A percentile compares a stretch with the other conserved stretches of the same genome.
These are phyloP conservation scores for Emydomyces testavorans DNA, from an alignment of 2,329 filamentous ascomycete genomes.

Conservation along the genomic window DNA sequence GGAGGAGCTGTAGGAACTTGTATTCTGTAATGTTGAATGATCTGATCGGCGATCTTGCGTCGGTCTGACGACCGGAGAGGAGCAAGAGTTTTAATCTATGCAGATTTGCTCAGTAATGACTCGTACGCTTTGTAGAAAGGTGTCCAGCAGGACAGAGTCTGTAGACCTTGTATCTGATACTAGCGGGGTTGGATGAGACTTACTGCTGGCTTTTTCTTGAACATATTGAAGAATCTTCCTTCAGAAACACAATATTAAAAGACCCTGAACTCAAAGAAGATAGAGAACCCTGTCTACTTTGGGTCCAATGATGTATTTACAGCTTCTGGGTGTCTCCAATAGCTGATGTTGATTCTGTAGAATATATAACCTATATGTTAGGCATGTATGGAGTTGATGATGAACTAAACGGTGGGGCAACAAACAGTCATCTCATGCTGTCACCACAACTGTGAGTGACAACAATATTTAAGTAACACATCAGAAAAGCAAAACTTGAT, in stretches of 20 bases:
- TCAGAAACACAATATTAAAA: no score
- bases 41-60: conserved; percentile 54
- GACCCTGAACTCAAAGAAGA: neutral
- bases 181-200: conserved; percentile 14
- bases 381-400: no score
- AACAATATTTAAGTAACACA: no score
- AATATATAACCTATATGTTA: no score
- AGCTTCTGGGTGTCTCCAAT: neutral
- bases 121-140: neutral
- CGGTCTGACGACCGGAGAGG: conserved; percentile 57
- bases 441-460: no score
- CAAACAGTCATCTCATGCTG: no score
- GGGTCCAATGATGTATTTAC: neutral
- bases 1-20: conserved; percentile 32
- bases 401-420: no score
- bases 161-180: no score
- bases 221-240: conserved; percentile 35
- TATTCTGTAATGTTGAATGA: conserved; percentile 51
- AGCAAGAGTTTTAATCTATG: conserved; percentile 53
- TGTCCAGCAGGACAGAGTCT: no score
- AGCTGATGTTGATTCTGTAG: neutral
- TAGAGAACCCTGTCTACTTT: neutral
- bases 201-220: conserved; percentile 53
- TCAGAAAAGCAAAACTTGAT: no score
- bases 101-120: neutral